Evolutionary conservation across 768 basidiomycete species (phyloP), one percentile per base, ranked within the genome.

Genomic region (Clitopilus hobsonii): DNA sequence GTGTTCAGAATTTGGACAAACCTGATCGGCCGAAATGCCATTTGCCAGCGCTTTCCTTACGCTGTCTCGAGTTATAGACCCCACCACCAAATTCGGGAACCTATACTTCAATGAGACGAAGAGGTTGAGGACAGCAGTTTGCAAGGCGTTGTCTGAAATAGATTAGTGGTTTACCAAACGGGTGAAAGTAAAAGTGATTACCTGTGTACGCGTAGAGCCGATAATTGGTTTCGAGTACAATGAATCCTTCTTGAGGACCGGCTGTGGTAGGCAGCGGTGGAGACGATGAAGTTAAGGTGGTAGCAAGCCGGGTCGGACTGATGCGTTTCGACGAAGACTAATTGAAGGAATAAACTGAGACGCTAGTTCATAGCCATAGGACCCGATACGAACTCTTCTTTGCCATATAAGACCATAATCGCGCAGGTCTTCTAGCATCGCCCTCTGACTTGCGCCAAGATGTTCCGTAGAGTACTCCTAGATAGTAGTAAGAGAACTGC

Each of bases 181-280:
- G 65, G 30, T 63, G 38, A n/a, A n/a, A 29, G 49, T 54, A 52
- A 23, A 52, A 57, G 53, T 32, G 26, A 54, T 51, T 69, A 94
- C 94, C 89, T 29, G 97, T 99, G 70, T 99, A 99, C 4, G 97
- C 97, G 68, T 98, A 99, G 59, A 99, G 74, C 61, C 94, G 89
- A 74, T 98, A 98, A 74, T 99, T 98, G 18, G 97, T 98, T 75
- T 99, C 97, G 38, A 99, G 79, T 61, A 98, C 86, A 61, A 98
- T 88, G 75, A 97, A 98, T 13, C 95, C 93, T 68, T 96, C 85
- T 65, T 78, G 71, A 60, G 85, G 77, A 27, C 81, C 79, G 45
- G 81, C 81, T 49, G 77, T 76, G 52, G 83, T 84, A 57, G 88
- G 88, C 64, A 91, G 75, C 5, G 87, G 85, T 25, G 91, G 88